Evolutionary conservation across 2,329 filamentous ascomycete species (phyloP).

Genomic region (Pyricularia sp.): DNA sequence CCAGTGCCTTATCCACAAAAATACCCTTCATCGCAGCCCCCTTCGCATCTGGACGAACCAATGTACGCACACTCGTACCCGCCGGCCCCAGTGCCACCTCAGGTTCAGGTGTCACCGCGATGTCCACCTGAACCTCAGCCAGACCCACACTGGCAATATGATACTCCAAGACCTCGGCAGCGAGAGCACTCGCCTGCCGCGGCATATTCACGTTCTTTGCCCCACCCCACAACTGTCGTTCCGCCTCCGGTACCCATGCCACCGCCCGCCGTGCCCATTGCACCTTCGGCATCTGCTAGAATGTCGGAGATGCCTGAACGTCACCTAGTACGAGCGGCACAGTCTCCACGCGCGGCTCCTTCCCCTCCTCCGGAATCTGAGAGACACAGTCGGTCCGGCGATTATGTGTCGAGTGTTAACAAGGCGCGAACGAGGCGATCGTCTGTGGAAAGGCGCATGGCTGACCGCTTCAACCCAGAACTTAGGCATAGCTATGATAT

Average conservation of each 20-base stretch:
- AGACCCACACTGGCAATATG: neutral
- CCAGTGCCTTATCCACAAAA: neutral
- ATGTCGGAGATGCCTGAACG: neutral
- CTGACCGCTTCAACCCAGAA: constrained; percentile 34
- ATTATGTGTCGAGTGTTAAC: constrained; percentile 31
- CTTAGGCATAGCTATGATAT: neutral
- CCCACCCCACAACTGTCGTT: neutral
- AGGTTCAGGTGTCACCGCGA: neutral
- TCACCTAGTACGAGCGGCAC: neutral
- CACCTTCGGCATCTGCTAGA: neutral
- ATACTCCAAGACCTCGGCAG: neutral
- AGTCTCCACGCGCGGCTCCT: neutral
- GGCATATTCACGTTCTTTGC: neutral
- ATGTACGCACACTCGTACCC: neutral
- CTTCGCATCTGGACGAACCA: neutral
- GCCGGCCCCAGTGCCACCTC: neutral
- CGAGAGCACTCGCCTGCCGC: neutral
- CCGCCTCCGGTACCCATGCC: constrained; percentile 3
- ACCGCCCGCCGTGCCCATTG: constrained; percentile 9
- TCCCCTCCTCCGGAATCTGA: constrained; percentile 17
- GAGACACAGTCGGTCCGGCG: constrained; percentile 19
- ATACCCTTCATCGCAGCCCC: neutral
- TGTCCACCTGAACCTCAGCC: neutral
- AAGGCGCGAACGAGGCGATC: constrained; percentile 26
- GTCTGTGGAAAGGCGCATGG: constrained; percentile 36